Evolutionary conservation across 192 early-diverging fungal genomes (phyloP).

Genomic region (Coemansia aciculifera): DNA sequence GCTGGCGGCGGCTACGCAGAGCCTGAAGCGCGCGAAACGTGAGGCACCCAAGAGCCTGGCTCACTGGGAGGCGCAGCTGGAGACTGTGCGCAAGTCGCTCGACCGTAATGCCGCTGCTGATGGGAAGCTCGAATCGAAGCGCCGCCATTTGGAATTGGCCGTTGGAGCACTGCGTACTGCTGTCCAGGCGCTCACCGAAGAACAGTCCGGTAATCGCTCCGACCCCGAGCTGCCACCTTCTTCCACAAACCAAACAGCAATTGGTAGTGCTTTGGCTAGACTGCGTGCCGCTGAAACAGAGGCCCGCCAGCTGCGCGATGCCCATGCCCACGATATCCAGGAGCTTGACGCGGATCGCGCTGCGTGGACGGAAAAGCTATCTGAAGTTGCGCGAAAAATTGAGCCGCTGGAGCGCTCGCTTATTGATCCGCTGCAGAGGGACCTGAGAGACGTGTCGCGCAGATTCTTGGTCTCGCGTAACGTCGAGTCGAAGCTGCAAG

Average conservation of each 20-base stretch:
- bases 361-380: constrained; percentile 12
- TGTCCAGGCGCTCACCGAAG: background rate
- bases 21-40: constrained; percentile 20
- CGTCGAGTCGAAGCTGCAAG: constrained; percentile 9
- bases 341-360: constrained; percentile 25
- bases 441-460: constrained; percentile 15
- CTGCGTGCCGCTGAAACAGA: constrained; percentile 15
- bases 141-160: constrained; percentile 12
- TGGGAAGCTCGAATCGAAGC: constrained; percentile 5
- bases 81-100: constrained; percentile 11
- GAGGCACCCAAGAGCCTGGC: constrained; percentile 21
- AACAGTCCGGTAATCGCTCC: background rate
- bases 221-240: background rate
- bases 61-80: constrained; percentile 33
- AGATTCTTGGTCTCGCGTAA: background rate
- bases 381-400: constrained; percentile 1
- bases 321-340: constrained; percentile 18
- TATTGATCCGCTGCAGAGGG: constrained; percentile 20
- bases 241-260: background rate
- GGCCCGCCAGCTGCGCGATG: constrained; percentile 13
- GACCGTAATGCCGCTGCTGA: constrained; percentile 8
- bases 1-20: constrained; percentile 5
- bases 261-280: constrained; percentile 8
- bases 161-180: constrained; percentile 7
- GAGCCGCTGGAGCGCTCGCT: constrained; percentile 14